Evolutionary conservation across 2,329 filamentous ascomycete genomes (phyloP), one percentile per base, ranked within the genome.

Genomic region (Diaporthe destruens): DNA sequence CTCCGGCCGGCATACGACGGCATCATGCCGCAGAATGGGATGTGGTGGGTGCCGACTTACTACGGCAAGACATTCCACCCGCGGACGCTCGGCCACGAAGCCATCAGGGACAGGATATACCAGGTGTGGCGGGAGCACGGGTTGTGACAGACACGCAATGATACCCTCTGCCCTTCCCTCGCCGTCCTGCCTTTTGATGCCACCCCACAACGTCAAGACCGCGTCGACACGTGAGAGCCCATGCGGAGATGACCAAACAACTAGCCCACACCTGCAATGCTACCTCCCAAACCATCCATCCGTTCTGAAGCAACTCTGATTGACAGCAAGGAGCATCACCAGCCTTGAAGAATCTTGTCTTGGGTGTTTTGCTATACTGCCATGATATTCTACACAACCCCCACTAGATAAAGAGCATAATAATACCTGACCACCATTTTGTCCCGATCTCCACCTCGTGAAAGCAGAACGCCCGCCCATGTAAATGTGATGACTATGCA

Each of bases 1-100:
- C 77, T 85, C 53, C 78, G 77, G 56, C 76, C 74, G 55, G 79
- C 80, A 3, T 72, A 77, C 11, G 78, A 76, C 0, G 75, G 78
- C 16, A 32, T 80, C 4, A 72, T 75, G 34, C 72, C 76, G 8
- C 71, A 80, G 68, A 81, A 81, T 56, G 82, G 81, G 3, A 85
- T 84, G 82, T 85, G 84, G 84, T 83, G 84, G 76, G 83, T 85
- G n/a, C 84, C 85, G 18, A 84, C 83, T 39, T 85, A 82, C 71
- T 85, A 84, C 68, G 84, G 82, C 55, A 85, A 84, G 77, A 84
- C 82, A 0, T 85, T 86, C 75, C 83, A 86, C 76, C 84, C 84
- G 55, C 80, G 83, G 57, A 82, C 80, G 1, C 76, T 80, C 42
- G 84, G 84, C 4, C 83, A 85, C 66, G 78, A 80, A 75, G 78